phyloP scores from a whole-genome alignment of 768 basidiomycete species.

The Neoboletus magnificus region DNA sequence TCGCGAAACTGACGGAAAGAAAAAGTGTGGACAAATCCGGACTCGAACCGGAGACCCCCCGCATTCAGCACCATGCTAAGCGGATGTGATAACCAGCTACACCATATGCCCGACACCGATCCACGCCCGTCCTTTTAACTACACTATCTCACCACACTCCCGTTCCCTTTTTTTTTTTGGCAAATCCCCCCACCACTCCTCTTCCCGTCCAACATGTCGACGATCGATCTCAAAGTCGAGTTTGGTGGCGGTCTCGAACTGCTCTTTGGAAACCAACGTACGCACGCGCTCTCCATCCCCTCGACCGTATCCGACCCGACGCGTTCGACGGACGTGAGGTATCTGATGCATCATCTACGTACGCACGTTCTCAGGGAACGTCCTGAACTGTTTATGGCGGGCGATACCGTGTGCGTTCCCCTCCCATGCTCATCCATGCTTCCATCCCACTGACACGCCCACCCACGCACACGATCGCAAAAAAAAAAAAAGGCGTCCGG shows the following conservation, averaged over 20 bases:
- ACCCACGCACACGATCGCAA: slow-evolving; percentile 30
- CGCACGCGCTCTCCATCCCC: slow-evolving; percentile 47
- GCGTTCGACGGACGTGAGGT: slow-evolving; percentile 57
- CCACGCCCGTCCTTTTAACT: fast-evolving
- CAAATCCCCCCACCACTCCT: too few species aligned
- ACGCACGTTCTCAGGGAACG: slow-evolving; percentile 79
- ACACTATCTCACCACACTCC: too few species aligned
- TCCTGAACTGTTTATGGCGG: slow-evolving; percentile 86
- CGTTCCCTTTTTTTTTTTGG: too few species aligned
- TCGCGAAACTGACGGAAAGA: too few species aligned
- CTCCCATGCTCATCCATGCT: too few species aligned
- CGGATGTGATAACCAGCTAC: slow-evolving; percentile 41
- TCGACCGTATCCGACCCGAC: slow-evolving; percentile 28
- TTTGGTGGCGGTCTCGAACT: slow-evolving; percentile 87
- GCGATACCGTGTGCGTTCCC: slow-evolving; percentile 70
- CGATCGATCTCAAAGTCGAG: slow-evolving; percentile 55
- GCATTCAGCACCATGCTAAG: slow-evolving; percentile 35
- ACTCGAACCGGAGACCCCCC: slow-evolving; percentile 41
- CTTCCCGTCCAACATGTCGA: too few species aligned
- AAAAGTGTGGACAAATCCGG: slow-evolving; percentile 38
- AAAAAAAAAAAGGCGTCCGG: slow-evolving; percentile 61
- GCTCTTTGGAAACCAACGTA: slow-evolving; percentile 69
- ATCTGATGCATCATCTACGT: slow-evolving; percentile 76
- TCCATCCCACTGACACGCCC: not conserved
- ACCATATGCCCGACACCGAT: slow-evolving; percentile 31